Conservation (phyloP, 345 rosid species). For the Fremontodendron californicum region DNA sequence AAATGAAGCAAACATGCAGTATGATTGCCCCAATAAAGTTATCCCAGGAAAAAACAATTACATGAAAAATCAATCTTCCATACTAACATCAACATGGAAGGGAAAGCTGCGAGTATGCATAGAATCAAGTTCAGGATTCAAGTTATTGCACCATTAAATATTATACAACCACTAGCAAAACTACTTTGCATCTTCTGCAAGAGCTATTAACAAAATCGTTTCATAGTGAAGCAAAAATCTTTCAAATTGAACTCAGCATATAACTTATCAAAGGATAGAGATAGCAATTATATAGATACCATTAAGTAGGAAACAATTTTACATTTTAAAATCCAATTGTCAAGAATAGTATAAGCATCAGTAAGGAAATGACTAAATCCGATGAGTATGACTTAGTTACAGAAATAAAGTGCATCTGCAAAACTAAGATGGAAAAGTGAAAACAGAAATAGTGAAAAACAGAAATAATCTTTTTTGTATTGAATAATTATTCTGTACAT, state of each 20-base stretch:
- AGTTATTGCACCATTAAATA: background rate
- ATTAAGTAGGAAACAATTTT: constrained; percentile 1
- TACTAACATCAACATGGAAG: background rate
- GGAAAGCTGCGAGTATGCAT: background rate
- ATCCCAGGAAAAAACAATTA: background rate
- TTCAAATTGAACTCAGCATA: background rate
- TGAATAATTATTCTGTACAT: too few relatives aligned
- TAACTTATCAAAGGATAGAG: background rate
- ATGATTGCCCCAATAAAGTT: background rate
- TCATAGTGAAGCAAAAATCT: background rate
- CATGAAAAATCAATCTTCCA: background rate
- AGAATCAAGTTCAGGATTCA: background rate
- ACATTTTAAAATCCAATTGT: background rate
- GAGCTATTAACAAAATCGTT: background rate
- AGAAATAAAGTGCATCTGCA: background rate
- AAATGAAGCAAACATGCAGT: background rate
- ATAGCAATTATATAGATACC: background rate
- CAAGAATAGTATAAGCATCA: background rate
- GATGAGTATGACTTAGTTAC: background rate
- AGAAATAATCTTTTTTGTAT: too few relatives aligned
- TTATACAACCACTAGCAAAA: background rate
- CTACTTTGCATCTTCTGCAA: background rate
- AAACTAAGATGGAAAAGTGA: constrained; percentile 5
- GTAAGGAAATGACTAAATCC: background rate
- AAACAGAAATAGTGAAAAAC: too few relatives aligned